Percentiles rank a stretch among this genome's conserved stretches.
Conservation (phyloP, 1,139 yeast species). For the Diutina catenulata region DNA sequence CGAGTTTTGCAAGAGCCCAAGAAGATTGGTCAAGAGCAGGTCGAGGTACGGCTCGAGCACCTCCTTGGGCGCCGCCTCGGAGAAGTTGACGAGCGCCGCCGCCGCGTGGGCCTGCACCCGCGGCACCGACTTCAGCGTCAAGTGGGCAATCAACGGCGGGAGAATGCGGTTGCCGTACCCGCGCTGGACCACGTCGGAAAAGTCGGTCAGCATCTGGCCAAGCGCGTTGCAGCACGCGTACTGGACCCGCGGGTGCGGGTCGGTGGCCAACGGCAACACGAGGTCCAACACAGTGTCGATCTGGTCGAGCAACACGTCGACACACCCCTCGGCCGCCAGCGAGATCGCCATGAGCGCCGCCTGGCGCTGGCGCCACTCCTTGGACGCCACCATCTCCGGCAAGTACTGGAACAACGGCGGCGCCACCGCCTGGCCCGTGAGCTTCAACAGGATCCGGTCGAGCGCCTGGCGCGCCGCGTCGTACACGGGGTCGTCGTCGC, state of each 20-base stretch:
- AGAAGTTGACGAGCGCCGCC: slow-evolving; percentile 91
- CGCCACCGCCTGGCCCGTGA: slow-evolving; percentile 77
- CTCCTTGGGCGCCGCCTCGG: slow-evolving; percentile 84
- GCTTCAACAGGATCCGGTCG: slow-evolving; percentile 75
- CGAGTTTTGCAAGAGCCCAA: slow-evolving; percentile 49
- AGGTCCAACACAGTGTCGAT: slow-evolving; percentile 73
- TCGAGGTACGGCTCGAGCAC: slow-evolving; percentile 86
- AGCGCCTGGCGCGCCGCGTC: slow-evolving; percentile 90
- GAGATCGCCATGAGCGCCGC: slow-evolving; percentile 96
- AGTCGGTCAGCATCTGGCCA: slow-evolving; percentile 97
- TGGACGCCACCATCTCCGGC: slow-evolving; percentile 68
- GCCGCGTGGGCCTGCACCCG: slow-evolving; percentile 98
- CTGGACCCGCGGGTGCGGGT: slow-evolving; percentile 87
- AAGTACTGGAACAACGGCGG: slow-evolving; percentile 78
- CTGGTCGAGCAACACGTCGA: slow-evolving; percentile 75
- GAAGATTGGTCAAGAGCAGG: slow-evolving; percentile 57
- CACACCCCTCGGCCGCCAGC: slow-evolving; percentile 95
- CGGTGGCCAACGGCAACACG: slow-evolving; percentile 72
- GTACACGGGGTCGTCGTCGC: slow-evolving; percentile 78
- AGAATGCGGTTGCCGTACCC: slow-evolving; percentile 68
- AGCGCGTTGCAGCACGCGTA: slow-evolving; percentile 95
- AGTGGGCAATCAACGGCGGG: slow-evolving; percentile 79
- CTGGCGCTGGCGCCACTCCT: slow-evolving; percentile 88
- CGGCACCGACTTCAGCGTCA: slow-evolving; percentile 61
- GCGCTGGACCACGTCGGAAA: slow-evolving; percentile 79